Conservation (phyloP, 1,139 yeast species). For the Saccharomyces hybrid region DNA sequence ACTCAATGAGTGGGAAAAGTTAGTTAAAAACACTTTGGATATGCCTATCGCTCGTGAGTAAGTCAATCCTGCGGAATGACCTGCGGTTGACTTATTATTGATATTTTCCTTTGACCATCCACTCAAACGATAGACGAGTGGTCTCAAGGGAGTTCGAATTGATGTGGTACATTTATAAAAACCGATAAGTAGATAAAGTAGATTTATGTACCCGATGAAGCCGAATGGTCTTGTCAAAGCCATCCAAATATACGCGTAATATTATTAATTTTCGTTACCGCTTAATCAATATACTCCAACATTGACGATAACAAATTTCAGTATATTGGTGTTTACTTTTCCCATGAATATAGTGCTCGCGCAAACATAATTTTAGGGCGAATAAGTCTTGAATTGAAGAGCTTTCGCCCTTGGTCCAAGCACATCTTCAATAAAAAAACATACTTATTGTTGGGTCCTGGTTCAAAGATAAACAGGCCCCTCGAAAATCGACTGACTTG, state of each 20-base stretch:
- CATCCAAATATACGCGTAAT: background rate
- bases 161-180: too few relatives aligned
- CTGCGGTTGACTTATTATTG: background rate
- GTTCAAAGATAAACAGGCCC: too few relatives aligned
- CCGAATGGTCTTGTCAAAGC: background rate
- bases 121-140: background rate
- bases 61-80: background rate
- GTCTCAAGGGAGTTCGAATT: too few relatives aligned
- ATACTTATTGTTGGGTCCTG: background rate
- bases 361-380: background rate
- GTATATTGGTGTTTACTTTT: background rate
- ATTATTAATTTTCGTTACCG: background rate
- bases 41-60: constrained; percentile 45
- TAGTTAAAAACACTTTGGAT: constrained; percentile 47
- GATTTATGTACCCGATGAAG: background rate
- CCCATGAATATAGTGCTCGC: too few relatives aligned
- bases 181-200: too few relatives aligned
- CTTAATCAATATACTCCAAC: background rate
- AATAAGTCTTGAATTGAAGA: background rate
- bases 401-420: background rate
- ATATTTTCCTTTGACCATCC: background rate
- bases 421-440: background rate
- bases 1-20: constrained; percentile 52
- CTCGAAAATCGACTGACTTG: too few relatives aligned
- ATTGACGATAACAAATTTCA: background rate